phyloP scores from a whole-genome alignment of 2,329 filamentous ascomycete species.

The Akanthomyces lecanii region DNA sequence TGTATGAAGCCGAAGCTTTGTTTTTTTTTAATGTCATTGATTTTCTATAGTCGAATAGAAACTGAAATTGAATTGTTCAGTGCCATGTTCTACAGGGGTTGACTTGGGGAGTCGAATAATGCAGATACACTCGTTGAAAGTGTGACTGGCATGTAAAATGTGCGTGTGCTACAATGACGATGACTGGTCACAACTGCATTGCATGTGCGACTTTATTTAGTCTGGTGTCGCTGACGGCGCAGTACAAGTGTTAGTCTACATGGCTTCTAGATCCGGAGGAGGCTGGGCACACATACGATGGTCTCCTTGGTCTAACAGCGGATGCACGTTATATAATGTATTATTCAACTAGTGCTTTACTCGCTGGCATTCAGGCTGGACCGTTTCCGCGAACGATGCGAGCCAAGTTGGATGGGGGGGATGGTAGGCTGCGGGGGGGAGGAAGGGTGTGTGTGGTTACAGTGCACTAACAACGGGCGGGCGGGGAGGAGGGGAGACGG shows the following conservation, averaged over 20 bases:
- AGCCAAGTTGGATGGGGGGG: not conserved
- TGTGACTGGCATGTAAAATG: too few relatives aligned
- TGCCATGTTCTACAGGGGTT: too few relatives aligned
- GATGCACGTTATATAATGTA: not conserved
- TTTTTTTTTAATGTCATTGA: slow-evolving; percentile 26
- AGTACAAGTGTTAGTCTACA: not conserved
- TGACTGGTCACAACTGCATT: too few relatives aligned
- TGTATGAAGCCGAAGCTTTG: slow-evolving; percentile 24
- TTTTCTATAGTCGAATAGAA: slow-evolving; percentile 17
- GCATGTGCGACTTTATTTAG: too few relatives aligned
- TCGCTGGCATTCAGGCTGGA: not conserved
- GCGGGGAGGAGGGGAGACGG: not conserved
- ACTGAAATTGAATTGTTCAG: slow-evolving; percentile 13
- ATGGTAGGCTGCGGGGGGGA: not conserved
- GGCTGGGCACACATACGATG: not conserved
- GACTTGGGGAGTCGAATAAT: too few relatives aligned
- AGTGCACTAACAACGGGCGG: not conserved
- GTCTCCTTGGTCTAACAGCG: not conserved
- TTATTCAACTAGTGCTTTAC: not conserved
- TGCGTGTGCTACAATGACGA: too few relatives aligned
- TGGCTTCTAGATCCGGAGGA: not conserved
- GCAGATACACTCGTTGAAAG: too few relatives aligned
- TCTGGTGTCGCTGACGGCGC: not conserved
- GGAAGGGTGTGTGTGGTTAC: not conserved
- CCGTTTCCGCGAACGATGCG: not conserved